Conservation (phyloP, 1,284 basidiomycete genomes). For the Boletus nobilissimus region DNA sequence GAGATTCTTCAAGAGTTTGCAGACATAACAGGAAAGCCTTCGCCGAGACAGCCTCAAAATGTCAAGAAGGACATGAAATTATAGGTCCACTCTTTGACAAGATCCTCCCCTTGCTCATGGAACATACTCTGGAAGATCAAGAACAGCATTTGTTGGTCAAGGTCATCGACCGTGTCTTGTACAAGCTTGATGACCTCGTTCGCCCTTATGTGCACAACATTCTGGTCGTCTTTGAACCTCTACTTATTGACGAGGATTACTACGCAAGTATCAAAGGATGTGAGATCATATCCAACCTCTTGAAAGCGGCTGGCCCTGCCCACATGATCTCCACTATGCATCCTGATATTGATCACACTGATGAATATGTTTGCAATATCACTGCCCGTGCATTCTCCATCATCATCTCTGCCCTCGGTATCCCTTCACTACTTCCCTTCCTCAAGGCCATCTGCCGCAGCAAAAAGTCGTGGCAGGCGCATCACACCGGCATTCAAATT, state of each 20-base stretch:
- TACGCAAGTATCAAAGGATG: constrained; percentile 99
- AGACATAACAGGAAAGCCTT: constrained; percentile 92
- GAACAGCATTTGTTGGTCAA: constrained; percentile 99
- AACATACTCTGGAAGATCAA: constrained; percentile 98
- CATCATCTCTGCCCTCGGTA: constrained; percentile 97
- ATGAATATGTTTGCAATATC: constrained; percentile 98
- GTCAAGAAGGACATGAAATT: constrained; percentile 99
- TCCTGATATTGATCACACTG: too few relatives aligned
- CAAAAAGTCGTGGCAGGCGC: constrained; percentile 99
- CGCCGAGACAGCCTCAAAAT: constrained; percentile 89
- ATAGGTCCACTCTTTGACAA: constrained; percentile 99
- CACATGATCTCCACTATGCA: constrained; percentile 99
- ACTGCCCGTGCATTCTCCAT: constrained; percentile 99
- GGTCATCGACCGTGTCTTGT: constrained; percentile 98
- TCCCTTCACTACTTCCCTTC: constrained; percentile 98
- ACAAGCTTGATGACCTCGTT: constrained; percentile 99
- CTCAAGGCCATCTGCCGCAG: constrained; percentile 97
- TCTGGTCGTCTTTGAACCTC: constrained; percentile 98
- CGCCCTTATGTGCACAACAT: constrained; percentile 99
- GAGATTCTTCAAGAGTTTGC: constrained; percentile 96
- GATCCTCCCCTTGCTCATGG: constrained; percentile 98
- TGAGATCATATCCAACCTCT: constrained; percentile 99
- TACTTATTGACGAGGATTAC: constrained; percentile 99
- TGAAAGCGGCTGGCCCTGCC: constrained; percentile 98
- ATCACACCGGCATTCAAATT: constrained; percentile 99